These are phyloP conservation scores for Inga laurina DNA, from an alignment of 306 rosid genomes.

Conservation along the genomic window DNA sequence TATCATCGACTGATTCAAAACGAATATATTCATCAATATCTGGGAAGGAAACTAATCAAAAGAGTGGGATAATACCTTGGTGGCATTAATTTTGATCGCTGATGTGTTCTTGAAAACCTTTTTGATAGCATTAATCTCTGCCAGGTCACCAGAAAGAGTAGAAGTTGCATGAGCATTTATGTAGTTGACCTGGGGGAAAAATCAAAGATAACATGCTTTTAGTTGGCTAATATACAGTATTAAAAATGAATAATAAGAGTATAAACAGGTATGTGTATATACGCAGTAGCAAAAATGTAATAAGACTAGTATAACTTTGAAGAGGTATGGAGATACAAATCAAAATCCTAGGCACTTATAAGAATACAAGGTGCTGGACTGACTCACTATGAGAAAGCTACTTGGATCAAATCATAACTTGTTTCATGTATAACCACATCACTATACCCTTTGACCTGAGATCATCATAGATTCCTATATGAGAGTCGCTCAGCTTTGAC, in stretches of 20 bases:
- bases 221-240: conserved; percentile 1
- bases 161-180: conserved; percentile 99
- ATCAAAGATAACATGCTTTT: neutral
- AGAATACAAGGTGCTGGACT: no score
- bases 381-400: no score
- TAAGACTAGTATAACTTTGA: no score
- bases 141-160: conserved; percentile 92
- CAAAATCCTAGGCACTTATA: no score
- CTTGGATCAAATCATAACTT: no score
- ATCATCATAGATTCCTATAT: no score
- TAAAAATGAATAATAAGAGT: neutral
- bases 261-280: neutral
- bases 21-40: conserved; percentile 30
- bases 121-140: conserved; percentile 95
- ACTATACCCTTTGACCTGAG: no score
- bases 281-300: neutral
- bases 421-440: no score
- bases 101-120: conserved; percentile 91
- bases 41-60: conserved; percentile 19
- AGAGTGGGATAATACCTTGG: conserved; percentile 65
- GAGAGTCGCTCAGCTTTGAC: no score
- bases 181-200: conserved; percentile 75
- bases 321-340: no score
- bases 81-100: conserved; percentile 93
- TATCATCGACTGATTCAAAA: conserved; percentile 83